phyloP scores from a whole-genome alignment of 805 yeast species.

The Danielia oregonensis region DNA sequence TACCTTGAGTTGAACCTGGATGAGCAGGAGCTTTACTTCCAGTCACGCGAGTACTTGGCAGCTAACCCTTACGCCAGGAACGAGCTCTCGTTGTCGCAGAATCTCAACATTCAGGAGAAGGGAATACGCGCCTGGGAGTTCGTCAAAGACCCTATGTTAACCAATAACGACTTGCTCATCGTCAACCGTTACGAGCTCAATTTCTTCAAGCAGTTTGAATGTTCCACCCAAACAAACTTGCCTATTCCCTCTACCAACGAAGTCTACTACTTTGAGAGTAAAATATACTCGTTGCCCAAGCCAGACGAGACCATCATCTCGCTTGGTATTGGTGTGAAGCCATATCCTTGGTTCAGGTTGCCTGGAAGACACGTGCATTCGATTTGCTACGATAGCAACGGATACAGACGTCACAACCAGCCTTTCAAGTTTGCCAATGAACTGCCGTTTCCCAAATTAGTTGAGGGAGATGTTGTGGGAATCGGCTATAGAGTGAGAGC shows the following conservation, averaged over 20 bases:
- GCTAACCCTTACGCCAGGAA: conserved; percentile 37
- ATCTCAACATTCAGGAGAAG: conserved; percentile 72
- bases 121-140: conserved; percentile 92
- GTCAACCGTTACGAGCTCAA: conserved; percentile 62
- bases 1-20: conserved; percentile 52
- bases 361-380: conserved; percentile 91
- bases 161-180: conserved; percentile 55
- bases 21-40: conserved; percentile 67
- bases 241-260: conserved; percentile 83
- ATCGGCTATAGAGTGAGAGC: conserved; percentile 80
- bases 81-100: conserved; percentile 53
- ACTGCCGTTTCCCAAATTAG: conserved; percentile 53
- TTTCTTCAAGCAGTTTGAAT: conserved; percentile 55
- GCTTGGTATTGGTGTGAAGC: conserved; percentile 78
- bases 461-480: conserved; percentile 90
- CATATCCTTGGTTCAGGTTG: conserved; percentile 88
- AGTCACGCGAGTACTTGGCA: conserved; percentile 49
- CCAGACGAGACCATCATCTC: conserved; percentile 57
- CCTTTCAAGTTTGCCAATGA: conserved; percentile 55
- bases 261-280: conserved; percentile 85
- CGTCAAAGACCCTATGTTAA: conserved; percentile 50
- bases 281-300: conserved; percentile 66
- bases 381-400: conserved; percentile 82
- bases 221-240: conserved; percentile 72
- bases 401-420: conserved; percentile 73